A percentile compares a stretch with the other conserved stretches of the same genome.
Evolutionary conservation across 2,329 filamentous ascomycete genomes (phyloP).

Genomic region (Paecilomyces formosus): DNA sequence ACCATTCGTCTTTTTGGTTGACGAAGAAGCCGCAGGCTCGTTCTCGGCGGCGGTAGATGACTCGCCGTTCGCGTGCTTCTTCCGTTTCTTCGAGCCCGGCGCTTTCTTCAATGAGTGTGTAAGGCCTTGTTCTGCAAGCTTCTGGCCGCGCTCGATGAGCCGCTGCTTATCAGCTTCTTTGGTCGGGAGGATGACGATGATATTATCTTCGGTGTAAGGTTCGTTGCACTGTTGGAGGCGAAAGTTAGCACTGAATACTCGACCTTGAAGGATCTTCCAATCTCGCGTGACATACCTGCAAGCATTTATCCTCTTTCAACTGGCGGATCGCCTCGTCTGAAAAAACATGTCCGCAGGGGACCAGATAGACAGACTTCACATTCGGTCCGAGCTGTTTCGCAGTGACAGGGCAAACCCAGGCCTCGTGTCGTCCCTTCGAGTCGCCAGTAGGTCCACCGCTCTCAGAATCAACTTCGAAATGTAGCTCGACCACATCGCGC

Average conservation of each 20-base stretch:
- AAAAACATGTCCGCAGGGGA: conserved; percentile 94
- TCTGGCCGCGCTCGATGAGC: conserved; percentile 58
- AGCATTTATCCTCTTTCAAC: conserved; percentile 57
- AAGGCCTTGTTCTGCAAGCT: conserved; percentile 63
- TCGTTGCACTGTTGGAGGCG: conserved; percentile 58
- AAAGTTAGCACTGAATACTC: conserved; percentile 1
- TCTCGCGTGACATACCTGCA: conserved; percentile 37
- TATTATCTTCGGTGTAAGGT: conserved; percentile 62
- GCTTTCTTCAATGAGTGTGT: conserved; percentile 85
- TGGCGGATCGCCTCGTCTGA: conserved; percentile 78
- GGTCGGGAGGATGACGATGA: conserved; percentile 74
- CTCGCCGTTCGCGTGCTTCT: conserved; percentile 55
- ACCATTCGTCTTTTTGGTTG: conserved; percentile 13
- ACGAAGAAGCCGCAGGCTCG: background rate
- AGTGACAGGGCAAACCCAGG: conserved; percentile 79
- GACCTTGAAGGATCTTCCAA: background rate
- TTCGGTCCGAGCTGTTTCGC: conserved; percentile 74
- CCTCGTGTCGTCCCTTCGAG: conserved; percentile 40
- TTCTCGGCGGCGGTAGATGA: conserved; percentile 26
- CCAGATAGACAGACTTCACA: conserved; percentile 76
- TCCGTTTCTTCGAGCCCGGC: conserved; percentile 60
- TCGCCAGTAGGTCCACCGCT: conserved; percentile 36
- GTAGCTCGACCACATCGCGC: conserved; percentile 79
- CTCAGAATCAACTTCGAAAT: conserved; percentile 55
- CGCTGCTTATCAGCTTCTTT: conserved; percentile 62